phyloP scores from a whole-genome alignment of 768 basidiomycete species.

The Mycena indigotica region DNA sequence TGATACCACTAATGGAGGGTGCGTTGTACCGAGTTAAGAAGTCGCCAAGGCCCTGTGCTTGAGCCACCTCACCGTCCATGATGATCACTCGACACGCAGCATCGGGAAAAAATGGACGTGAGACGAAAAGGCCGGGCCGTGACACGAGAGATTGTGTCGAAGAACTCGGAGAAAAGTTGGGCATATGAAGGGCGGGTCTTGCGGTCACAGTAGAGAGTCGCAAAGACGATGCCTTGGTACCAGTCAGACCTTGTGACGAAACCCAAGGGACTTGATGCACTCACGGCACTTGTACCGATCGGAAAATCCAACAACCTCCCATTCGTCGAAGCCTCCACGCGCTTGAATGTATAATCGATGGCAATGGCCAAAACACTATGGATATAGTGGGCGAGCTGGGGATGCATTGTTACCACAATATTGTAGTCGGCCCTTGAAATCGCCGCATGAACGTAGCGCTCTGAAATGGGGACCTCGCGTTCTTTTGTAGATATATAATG shows the following conservation, averaged over 20 bases:
- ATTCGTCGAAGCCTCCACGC: conserved; percentile 26
- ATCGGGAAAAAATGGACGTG: conserved; percentile 17
- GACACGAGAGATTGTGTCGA: conserved; percentile 11
- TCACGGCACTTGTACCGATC: no score
- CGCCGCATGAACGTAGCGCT: conserved; percentile 6
- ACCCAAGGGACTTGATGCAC: conserved; percentile 13
- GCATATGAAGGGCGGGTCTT: no score
- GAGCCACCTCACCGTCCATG: not conserved
- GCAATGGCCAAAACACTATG: conserved; percentile 15
- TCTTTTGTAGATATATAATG: not conserved
- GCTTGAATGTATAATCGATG: conserved; percentile 28
- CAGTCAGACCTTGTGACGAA: not conserved
- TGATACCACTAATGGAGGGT: not conserved
- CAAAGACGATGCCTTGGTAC: conserved; percentile 19
- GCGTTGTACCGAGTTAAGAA: not conserved
- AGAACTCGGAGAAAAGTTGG: conserved; percentile 17
- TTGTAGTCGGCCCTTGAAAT: conserved; percentile 7
- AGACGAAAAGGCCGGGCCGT: conserved; percentile 19
- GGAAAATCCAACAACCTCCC: conserved; percentile 19
- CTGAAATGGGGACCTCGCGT: not conserved
- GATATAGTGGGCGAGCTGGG: conserved; percentile 3
- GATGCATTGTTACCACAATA: conserved; percentile 9
- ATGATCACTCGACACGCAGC: conserved; percentile 9
- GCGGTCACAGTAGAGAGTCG: conserved; percentile 23
- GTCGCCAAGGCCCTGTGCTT: not conserved